Percentiles rank a stretch among this genome's conserved stretches.
phyloP scores from a whole-genome alignment of 176 grass and related monocot genomes.

The Zoysia japonica region DNA sequence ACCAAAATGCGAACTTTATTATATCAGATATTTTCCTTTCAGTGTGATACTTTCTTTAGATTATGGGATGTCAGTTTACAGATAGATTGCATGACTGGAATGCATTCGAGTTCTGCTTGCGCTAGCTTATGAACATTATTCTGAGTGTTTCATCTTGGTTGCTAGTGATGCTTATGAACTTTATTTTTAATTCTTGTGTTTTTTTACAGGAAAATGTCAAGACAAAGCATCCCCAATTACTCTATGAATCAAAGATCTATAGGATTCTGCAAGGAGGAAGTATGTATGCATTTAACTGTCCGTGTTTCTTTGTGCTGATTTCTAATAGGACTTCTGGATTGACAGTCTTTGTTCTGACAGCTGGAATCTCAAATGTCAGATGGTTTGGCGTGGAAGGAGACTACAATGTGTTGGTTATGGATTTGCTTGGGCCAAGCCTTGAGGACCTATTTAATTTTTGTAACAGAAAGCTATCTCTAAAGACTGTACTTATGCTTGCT shows the following conservation, averaged over 20 bases:
- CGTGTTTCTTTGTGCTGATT: conserved; percentile 26
- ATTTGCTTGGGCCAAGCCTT: conserved; percentile 89
- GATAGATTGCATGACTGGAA: not conserved
- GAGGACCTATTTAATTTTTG: conserved; percentile 99
- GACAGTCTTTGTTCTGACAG: conserved; percentile 58
- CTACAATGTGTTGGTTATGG: conserved; percentile 98
- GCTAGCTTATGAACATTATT: not conserved
- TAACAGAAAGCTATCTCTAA: conserved; percentile 92
- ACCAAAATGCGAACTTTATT: not conserved
- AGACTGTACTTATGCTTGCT: conserved; percentile 98
- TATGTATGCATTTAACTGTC: conserved; percentile 38
- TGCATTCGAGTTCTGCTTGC: not conserved
- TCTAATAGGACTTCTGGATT: conserved; percentile 19
- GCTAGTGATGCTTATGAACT: conserved; percentile 14
- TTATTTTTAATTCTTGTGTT: conserved; percentile 19
- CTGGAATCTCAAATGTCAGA: conserved; percentile 87
- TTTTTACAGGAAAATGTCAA: conserved; percentile 88
- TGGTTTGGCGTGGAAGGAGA: conserved; percentile 98
- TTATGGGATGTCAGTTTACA: not conserved
- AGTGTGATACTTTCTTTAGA: not conserved
- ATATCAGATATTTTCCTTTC: not conserved
- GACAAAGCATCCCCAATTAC: conserved; percentile 96
- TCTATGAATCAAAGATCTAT: conserved; percentile 97
- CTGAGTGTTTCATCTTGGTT: conserved; percentile 23
- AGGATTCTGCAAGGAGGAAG: conserved; percentile 95